phyloP scores from a whole-genome alignment of 2,329 filamentous ascomycete species.

The Xylaria sp. region DNA sequence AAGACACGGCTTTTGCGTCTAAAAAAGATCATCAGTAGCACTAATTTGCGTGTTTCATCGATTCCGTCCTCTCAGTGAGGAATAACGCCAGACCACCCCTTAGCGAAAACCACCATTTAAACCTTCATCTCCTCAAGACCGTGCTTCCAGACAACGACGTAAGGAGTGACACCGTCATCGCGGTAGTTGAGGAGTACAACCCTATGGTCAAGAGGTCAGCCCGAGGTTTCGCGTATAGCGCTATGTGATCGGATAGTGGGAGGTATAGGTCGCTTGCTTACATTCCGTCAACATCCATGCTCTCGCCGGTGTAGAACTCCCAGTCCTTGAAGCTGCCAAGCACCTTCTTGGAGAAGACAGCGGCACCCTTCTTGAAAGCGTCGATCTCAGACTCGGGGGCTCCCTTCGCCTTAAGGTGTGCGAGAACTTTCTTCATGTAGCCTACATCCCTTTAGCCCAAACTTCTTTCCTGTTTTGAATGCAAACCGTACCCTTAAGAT shows the following conservation, averaged over 20 bases:
- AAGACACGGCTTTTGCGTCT: slow-evolving; percentile 35
- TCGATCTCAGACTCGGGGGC: slow-evolving; percentile 74
- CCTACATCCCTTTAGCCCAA: slow-evolving; percentile 55
- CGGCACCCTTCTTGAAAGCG: slow-evolving; percentile 81
- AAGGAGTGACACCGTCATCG: slow-evolving; percentile 93
- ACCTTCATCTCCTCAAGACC: slow-evolving; percentile 91
- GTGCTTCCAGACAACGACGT: slow-evolving; percentile 93
- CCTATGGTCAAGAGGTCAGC: slow-evolving; percentile 58
- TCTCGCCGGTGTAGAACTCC: slow-evolving; percentile 92
- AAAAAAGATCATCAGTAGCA: slow-evolving; percentile 36
- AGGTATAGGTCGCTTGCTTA: slow-evolving; percentile 60
- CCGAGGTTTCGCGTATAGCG: neutral
- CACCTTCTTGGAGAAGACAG: slow-evolving; percentile 80
- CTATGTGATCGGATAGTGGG: neutral
- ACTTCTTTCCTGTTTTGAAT: neutral
- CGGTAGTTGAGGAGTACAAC: slow-evolving; percentile 96
- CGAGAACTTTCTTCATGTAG: slow-evolving; percentile 93
- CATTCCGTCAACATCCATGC: slow-evolving; percentile 95
- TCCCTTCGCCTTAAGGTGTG: slow-evolving; percentile 70
- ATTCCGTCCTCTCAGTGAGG: slow-evolving; percentile 29
- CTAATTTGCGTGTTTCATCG: slow-evolving; percentile 36
- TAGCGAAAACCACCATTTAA: slow-evolving; percentile 60
- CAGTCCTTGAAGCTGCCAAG: slow-evolving; percentile 91
- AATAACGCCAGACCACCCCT: slow-evolving; percentile 21
- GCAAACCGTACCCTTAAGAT: slow-evolving; percentile 79